Conservation (phyloP, 176 grass and related monocot species). For the Oryza nivara region DNA sequence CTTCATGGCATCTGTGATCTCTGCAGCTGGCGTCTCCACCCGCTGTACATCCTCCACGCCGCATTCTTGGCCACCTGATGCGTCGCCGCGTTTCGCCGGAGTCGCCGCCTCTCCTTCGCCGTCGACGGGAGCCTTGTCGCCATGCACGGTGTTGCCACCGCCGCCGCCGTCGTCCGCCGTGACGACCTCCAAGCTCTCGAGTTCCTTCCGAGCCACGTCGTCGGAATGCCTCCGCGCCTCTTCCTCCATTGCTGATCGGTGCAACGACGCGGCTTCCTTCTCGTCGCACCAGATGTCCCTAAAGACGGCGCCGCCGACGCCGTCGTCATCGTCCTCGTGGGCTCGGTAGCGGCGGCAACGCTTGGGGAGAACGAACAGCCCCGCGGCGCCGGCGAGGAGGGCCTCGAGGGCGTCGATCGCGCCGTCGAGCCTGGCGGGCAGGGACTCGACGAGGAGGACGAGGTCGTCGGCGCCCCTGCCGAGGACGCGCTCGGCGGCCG, state of each 20-base stretch:
- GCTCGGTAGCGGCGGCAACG: background rate
- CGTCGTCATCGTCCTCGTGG: background rate
- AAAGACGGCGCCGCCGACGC: background rate
- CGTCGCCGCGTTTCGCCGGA: background rate
- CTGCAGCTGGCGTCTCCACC: background rate
- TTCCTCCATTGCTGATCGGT: background rate
- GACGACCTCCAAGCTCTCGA: background rate
- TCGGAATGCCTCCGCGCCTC: background rate
- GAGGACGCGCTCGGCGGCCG: background rate
- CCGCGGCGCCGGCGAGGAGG: background rate
- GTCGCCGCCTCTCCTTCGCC: background rate
- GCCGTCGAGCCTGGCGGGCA: constrained; percentile 32
- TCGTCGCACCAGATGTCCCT: background rate
- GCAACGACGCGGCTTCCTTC: background rate
- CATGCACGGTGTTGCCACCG: background rate
- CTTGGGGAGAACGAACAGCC: background rate
- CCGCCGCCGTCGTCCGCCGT: background rate
- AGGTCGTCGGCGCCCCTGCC: constrained; percentile 16
- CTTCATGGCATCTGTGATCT: background rate
- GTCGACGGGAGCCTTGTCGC: background rate
- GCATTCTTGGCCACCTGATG: background rate
- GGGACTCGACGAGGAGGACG: constrained; percentile 31
- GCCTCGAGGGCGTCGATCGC: constrained; percentile 17
- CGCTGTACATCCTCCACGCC: background rate
- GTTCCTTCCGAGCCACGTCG: background rate